These are phyloP conservation scores for Ploettnerulaceae sp. DNA, from an alignment of 2,329 filamentous ascomycete genomes.

Conservation along the genomic window DNA sequence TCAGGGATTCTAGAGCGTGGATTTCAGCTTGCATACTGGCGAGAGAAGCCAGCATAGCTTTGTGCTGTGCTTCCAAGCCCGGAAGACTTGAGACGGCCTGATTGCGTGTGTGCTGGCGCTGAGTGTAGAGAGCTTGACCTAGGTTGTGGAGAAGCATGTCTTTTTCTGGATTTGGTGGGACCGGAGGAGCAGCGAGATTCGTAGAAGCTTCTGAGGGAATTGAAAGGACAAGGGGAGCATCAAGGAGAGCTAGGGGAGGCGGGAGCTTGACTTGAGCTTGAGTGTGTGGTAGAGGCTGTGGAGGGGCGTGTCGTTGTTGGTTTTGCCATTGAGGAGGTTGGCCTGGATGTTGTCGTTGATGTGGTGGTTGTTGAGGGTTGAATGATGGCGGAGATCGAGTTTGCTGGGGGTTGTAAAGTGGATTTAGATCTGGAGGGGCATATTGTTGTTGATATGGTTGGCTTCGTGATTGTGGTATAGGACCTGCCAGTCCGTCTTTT, in stretches of 20 bases:
- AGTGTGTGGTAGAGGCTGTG: slow-evolving; percentile 28
- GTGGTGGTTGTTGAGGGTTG: slow-evolving; percentile 20
- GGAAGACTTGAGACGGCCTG: slow-evolving; percentile 72
- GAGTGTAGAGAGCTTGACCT: slow-evolving; percentile 61
- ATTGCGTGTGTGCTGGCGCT: slow-evolving; percentile 62
- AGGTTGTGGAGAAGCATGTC: slow-evolving; percentile 78
- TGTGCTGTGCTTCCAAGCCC: slow-evolving; percentile 72
- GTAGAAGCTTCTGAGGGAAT: slow-evolving; percentile 41
- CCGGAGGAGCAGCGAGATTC: slow-evolving; percentile 67
- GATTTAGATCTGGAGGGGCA: slow-evolving; percentile 12
- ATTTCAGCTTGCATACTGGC: slow-evolving; percentile 69
- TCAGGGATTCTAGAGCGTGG: slow-evolving; percentile 63
- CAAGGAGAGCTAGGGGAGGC: slow-evolving; percentile 49
- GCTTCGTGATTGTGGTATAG: slow-evolving; percentile 25
- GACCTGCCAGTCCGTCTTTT: slow-evolving; percentile 30
- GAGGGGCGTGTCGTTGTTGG: no score
- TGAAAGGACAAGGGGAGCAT: slow-evolving; percentile 45
- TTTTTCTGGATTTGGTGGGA: slow-evolving; percentile 94
- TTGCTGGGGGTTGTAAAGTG: slow-evolving; percentile 17
- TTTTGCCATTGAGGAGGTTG: slow-evolving; percentile 25
- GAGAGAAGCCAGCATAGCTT: slow-evolving; percentile 68
- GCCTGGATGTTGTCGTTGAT: slow-evolving; percentile 17
- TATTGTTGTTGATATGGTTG: slow-evolving; percentile 25
- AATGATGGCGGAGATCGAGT: slow-evolving; percentile 22
- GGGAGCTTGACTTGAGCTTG: slow-evolving; percentile 36